phyloP scores from a whole-genome alignment of 208 protist genomes.

The Trichomonas gallinae region DNA sequence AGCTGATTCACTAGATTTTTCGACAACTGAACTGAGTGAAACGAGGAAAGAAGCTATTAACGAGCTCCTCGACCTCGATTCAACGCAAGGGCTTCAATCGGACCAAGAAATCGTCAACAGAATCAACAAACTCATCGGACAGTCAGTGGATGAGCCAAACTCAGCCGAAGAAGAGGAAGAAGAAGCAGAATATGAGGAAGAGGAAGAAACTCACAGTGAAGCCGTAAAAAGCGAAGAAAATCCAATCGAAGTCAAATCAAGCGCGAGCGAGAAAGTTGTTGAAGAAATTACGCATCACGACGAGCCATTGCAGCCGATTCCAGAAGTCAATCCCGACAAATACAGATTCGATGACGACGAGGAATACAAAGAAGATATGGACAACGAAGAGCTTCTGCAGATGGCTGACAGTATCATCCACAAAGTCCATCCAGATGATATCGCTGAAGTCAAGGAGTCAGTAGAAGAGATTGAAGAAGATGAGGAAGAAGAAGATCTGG shows the following conservation, averaged over 20 bases:
- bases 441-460: no score
- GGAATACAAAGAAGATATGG: background rate
- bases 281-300: background rate
- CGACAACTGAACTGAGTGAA: background rate
- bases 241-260: no score
- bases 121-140: background rate
- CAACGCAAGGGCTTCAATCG: background rate
- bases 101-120: background rate
- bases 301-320: background rate
- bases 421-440: no score
- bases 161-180: background rate
- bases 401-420: no score
- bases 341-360: no score
- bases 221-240: no score
- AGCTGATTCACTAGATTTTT: no score
- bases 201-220: background rate
- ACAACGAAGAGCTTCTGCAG: background rate
- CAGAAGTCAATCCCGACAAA: background rate
- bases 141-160: no score
- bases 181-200: background rate
- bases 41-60: background rate
- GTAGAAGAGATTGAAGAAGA: no score
- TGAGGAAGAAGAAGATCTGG: background rate
- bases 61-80: background rate
- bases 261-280: no score